Conservation (phyloP, 2,329 filamentous ascomycete genomes). For the Trichoderma koningiopsis region DNA sequence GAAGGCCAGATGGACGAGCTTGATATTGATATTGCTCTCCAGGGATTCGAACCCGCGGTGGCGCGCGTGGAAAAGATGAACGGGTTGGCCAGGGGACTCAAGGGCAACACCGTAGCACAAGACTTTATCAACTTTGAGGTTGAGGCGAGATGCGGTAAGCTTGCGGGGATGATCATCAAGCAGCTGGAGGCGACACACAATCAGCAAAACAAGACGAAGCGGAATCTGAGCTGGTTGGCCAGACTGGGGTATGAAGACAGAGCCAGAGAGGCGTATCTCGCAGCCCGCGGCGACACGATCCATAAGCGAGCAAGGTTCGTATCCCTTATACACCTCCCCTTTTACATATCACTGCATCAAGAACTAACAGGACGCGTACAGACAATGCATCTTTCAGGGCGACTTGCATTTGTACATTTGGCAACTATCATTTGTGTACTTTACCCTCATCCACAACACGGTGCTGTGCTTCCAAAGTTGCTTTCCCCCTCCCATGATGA, state of each 20-base stretch:
- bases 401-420: constrained; percentile 92
- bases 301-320: constrained; percentile 76
- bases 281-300: constrained; percentile 75
- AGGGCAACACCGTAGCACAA: constrained; percentile 83
- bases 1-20: constrained; percentile 94
- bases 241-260: constrained; percentile 88
- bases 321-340: not conserved
- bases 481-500: constrained; percentile 85
- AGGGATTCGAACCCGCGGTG: constrained; percentile 84
- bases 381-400: constrained; percentile 93
- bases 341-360: not conserved
- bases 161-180: constrained; percentile 75
- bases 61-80: constrained; percentile 82
- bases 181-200: constrained; percentile 78
- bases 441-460: constrained; percentile 91
- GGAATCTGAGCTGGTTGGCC: constrained; percentile 81
- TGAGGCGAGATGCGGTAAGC: constrained; percentile 76
- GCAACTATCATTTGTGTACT: constrained; percentile 93
- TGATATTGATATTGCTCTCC: constrained; percentile 92
- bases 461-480: constrained; percentile 84
- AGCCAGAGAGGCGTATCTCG: constrained; percentile 83
- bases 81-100: constrained; percentile 74
- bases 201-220: constrained; percentile 74
- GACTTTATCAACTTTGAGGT: constrained; percentile 92
- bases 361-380: constrained; percentile 38